Percentiles rank a stretch among this genome's conserved stretches.
Conservation (phyloP, 2,329 filamentous ascomycete species). For the Curvularia sp. region DNA sequence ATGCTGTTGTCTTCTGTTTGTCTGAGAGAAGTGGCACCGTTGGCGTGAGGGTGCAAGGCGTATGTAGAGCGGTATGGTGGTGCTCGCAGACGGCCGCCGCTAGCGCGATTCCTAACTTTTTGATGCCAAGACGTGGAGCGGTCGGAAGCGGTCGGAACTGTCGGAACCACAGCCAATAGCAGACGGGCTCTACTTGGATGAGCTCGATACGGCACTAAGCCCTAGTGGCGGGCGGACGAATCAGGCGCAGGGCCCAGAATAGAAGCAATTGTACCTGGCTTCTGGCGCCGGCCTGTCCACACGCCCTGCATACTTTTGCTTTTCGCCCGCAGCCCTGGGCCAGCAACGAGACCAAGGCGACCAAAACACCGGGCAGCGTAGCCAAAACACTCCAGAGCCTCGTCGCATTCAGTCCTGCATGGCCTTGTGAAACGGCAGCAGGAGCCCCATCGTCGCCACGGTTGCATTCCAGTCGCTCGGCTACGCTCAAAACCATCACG, state of each 20-base stretch:
- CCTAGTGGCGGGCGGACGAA: background rate
- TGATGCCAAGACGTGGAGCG: conserved; percentile 11
- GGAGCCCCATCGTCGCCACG: conserved; percentile 2
- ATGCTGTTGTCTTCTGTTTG: background rate
- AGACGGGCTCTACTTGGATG: background rate
- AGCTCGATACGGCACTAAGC: conserved; percentile 1
- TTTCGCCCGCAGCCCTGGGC: conserved; percentile 11
- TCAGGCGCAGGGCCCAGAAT: conserved; percentile 18
- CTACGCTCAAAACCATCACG: conserved; percentile 20
- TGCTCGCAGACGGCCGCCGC: conserved; percentile 12
- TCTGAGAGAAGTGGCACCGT: background rate
- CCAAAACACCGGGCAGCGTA: conserved; percentile 10
- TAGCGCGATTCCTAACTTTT: conserved; percentile 16
- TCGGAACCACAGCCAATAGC: conserved; percentile 1
- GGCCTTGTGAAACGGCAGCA: background rate
- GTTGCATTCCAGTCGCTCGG: conserved; percentile 34
- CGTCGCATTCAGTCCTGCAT: background rate
- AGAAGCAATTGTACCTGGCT: conserved; percentile 14
- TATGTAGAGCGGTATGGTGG: background rate
- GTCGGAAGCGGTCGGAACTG: background rate
- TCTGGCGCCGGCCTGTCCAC: conserved; percentile 7
- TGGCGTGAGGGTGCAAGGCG: background rate
- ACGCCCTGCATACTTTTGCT: conserved; percentile 16
- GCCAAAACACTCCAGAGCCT: background rate
- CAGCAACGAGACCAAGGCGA: conserved; percentile 9